phyloP scores from a whole-genome alignment of 1,284 basidiomycete genomes.

The Quambalaria eucalypti region DNA sequence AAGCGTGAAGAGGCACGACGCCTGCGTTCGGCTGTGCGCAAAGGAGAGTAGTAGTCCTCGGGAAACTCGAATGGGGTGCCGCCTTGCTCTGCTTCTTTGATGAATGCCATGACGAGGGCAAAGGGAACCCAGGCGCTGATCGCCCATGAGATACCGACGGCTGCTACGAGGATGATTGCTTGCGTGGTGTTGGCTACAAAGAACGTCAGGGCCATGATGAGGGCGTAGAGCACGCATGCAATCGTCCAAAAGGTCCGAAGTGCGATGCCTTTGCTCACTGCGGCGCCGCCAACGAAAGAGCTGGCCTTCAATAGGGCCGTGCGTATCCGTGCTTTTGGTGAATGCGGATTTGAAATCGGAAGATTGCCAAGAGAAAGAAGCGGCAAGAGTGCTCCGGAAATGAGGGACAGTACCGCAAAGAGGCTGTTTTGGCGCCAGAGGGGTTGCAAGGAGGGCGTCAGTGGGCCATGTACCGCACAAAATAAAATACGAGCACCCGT shows the following conservation, averaged over 20 bases:
- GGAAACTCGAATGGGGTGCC: slow-evolving; percentile 20
- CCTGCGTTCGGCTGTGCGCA: neutral
- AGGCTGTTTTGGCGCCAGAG: too few species aligned
- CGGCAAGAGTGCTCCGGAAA: slow-evolving; percentile 26
- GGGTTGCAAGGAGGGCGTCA: too few species aligned
- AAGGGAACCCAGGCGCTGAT: slow-evolving; percentile 43
- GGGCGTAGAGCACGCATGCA: slow-evolving; percentile 17
- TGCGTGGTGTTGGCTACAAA: slow-evolving; percentile 15
- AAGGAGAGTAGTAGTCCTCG: slow-evolving; percentile 17
- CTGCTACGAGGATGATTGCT: slow-evolving; percentile 30
- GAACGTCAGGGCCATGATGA: slow-evolving; percentile 21
- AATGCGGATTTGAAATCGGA: neutral
- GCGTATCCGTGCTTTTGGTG: neutral
- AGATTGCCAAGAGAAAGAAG: slow-evolving; percentile 16
- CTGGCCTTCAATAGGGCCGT: too few species aligned
- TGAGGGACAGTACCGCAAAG: slow-evolving; percentile 33
- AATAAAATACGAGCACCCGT: neutral
- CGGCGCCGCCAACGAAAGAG: too few species aligned
- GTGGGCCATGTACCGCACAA: too few species aligned
- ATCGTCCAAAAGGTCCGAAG: slow-evolving; percentile 39
- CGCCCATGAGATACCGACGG: slow-evolving; percentile 42
- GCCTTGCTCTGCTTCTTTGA: slow-evolving; percentile 34
- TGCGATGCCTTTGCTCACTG: slow-evolving; percentile 9
- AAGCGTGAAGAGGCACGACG: neutral
- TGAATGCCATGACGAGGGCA: slow-evolving; percentile 41